These are phyloP conservation scores for Aurifilum marmelostoma DNA, from an alignment of 2,329 filamentous ascomycete genomes.

Conservation along the genomic window DNA sequence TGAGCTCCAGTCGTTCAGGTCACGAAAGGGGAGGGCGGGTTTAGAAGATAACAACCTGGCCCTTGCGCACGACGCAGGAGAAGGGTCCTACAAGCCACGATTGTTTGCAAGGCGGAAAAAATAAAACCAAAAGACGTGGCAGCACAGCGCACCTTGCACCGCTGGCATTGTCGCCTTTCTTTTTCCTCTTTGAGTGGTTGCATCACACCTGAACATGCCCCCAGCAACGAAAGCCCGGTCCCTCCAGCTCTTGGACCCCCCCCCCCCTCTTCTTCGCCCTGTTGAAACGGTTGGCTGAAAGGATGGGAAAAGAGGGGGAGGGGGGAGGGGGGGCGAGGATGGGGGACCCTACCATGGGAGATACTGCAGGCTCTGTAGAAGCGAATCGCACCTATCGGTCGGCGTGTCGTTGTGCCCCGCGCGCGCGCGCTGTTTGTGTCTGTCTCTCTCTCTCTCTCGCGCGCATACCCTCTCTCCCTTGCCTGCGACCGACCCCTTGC, in stretches of 20 bases:
- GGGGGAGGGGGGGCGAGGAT: no score
- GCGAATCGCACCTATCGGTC: conserved; percentile 1
- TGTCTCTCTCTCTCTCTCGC: neutral
- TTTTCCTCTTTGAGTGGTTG: neutral
- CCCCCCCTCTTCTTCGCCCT: neutral
- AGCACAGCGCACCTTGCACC: neutral
- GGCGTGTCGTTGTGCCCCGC: neutral
- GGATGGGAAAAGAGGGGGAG: neutral
- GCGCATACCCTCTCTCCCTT: neutral
- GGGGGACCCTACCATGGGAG: neutral
- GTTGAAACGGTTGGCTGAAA: neutral
- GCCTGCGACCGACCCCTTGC: neutral
- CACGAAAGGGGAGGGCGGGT: no score
- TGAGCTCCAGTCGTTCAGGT: no score
- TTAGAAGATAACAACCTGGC: no score
- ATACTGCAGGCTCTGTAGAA: neutral
- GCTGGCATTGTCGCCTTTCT: neutral
- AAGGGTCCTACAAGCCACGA: neutral
- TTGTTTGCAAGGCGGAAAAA: neutral
- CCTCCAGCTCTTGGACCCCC: neutral
- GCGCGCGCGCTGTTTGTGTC: neutral
- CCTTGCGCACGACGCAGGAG: no score
- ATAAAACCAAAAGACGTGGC: neutral
- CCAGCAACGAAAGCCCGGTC: neutral
- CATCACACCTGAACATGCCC: neutral